phyloP scores from a whole-genome alignment of 495 filamentous ascomycete genomes.

The Aspergillus steynii region DNA sequence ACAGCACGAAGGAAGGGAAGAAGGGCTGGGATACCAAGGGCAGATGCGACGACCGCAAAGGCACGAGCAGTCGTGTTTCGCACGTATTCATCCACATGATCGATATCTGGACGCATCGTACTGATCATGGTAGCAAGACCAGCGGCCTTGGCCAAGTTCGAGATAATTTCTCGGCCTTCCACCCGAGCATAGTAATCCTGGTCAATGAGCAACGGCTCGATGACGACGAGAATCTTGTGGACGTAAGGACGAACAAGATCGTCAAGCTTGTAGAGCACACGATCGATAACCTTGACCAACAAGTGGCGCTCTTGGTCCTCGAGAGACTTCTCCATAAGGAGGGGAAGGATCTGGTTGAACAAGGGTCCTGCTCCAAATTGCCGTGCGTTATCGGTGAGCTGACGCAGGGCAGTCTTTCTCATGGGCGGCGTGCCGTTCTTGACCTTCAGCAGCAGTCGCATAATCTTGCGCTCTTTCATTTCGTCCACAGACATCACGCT shows the following conservation, averaged over 20 bases:
- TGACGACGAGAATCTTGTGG: slow-evolving; percentile 98
- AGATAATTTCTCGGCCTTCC: slow-evolving; percentile 98
- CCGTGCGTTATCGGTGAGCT: slow-evolving; percentile 95
- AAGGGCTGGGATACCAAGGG: slow-evolving; percentile 92
- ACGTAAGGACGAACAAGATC: slow-evolving; percentile 95
- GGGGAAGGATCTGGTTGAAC: slow-evolving; percentile 96
- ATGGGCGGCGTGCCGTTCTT: slow-evolving; percentile 99
- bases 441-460: slow-evolving; percentile 94
- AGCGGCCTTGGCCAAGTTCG: slow-evolving; percentile 93
- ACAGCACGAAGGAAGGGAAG: slow-evolving; percentile 94
- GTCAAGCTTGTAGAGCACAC: slow-evolving; percentile 97
- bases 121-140: slow-evolving; percentile 99
- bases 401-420: slow-evolving; percentile 98
- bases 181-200: slow-evolving; percentile 99
- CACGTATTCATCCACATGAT: slow-evolving; percentile 98
- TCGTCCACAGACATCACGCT: slow-evolving; percentile 90
- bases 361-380: slow-evolving; percentile 94
- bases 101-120: slow-evolving; percentile 98
- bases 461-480: slow-evolving; percentile 97
- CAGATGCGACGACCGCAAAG: slow-evolving; percentile 96
- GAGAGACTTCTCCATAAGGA: slow-evolving; percentile 97
- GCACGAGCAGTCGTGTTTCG: slow-evolving; percentile 97
- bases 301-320: slow-evolving; percentile 99
- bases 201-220: slow-evolving; percentile 97
- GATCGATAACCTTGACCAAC: slow-evolving; percentile 98